These are phyloP conservation scores for Nicotiana benthamiana DNA, from an alignment of 257 asterid genomes.

Conservation along the genomic window DNA sequence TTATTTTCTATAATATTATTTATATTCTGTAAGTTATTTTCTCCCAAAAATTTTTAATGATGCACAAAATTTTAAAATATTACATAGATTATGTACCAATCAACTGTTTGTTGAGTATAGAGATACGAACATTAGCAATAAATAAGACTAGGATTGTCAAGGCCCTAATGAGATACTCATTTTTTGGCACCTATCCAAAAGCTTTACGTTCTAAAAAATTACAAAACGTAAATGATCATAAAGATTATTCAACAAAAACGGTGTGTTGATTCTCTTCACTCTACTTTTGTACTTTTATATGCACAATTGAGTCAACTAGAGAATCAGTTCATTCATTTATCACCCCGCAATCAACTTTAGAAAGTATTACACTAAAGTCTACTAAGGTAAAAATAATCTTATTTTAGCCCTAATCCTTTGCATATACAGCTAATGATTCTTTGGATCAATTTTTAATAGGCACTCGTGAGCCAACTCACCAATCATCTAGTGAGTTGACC, in stretches of 20 bases:
- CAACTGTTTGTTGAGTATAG: not conserved
- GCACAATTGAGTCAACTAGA: not conserved
- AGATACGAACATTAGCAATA: not conserved
- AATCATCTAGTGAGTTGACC: conserved; percentile 8
- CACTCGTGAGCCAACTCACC: not conserved
- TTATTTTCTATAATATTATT: not conserved
- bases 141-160: not conserved
- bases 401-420: not conserved
- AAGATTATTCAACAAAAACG: not conserved
- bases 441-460: not conserved
- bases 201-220: not conserved
- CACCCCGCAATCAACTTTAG: not conserved
- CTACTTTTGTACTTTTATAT: not conserved
- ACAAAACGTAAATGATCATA: not conserved
- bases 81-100: too few relatives aligned
- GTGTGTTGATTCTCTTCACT: conserved; percentile 2
- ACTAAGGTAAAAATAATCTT: not conserved
- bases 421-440: conserved; percentile 3
- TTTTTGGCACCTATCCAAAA: not conserved
- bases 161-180: not conserved
- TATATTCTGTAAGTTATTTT: not conserved
- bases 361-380: not conserved
- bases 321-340: conserved; percentile 7
- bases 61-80: not conserved
- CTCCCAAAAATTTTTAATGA: not conserved